Percentiles rank a stretch among this genome's conserved stretches.
phyloP scores from a whole-genome alignment of 2,329 filamentous ascomycete genomes.

The Diaporthe humulicola region DNA sequence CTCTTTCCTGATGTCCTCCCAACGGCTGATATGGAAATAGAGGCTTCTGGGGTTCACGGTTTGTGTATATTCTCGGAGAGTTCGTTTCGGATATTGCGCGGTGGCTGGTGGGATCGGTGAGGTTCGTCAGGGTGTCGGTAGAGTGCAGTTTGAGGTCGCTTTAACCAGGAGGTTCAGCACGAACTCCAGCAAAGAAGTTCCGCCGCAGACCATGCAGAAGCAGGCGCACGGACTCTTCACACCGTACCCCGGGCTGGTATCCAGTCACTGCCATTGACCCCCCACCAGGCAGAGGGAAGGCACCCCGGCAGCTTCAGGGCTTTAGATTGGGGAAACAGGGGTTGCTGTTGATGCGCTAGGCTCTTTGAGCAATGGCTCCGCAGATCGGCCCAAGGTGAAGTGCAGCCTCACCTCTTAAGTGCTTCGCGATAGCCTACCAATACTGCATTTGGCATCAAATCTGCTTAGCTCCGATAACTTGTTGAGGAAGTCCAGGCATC shows the following conservation, averaged over 20 bases:
- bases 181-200: constrained; percentile 37
- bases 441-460: background rate
- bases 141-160: constrained; percentile 31
- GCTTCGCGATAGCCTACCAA: background rate
- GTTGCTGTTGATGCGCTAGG: constrained; percentile 14
- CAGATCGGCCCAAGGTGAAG: constrained; percentile 14
- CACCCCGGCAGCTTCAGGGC: constrained; percentile 1
- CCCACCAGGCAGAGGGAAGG: constrained; percentile 16
- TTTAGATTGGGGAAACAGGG: constrained; percentile 25
- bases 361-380: constrained; percentile 4
- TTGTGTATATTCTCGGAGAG: background rate
- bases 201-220: constrained; percentile 37
- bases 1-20: constrained; percentile 23
- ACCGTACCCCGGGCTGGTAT: constrained; percentile 27
- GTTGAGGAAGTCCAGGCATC: background rate
- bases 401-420: constrained; percentile 8
- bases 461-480: too few relatives aligned
- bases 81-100: constrained; percentile 6
- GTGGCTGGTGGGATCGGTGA: background rate
- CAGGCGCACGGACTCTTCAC: constrained; percentile 35
- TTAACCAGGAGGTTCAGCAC: constrained; percentile 33
- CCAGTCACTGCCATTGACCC: constrained; percentile 8
- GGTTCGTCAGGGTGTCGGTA: constrained; percentile 24
- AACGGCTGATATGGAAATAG: background rate
- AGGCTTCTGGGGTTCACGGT: background rate